Evolutionary conservation across 2,329 filamentous ascomycete genomes (phyloP), one percentile per base, ranked within the genome.

Genomic region (Colletotrichum sansevieriae): DNA sequence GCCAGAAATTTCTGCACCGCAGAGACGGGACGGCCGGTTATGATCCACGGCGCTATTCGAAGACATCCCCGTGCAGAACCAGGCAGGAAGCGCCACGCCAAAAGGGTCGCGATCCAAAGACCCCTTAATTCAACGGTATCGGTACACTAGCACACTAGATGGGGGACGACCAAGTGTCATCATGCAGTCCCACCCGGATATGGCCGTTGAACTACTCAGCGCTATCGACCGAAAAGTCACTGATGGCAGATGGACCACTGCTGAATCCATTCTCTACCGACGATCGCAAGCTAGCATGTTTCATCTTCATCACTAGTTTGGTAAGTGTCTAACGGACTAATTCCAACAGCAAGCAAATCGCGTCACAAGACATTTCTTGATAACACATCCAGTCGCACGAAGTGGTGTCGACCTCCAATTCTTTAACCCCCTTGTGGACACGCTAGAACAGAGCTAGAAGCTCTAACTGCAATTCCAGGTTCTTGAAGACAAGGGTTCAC

Each of bases 401-500:
- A 57, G 43, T 64, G 39, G 43, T 43, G 54, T 41, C 10, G 29
- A 43, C 18, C 39, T 61, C 22, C 15, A 12, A 52, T 68, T 58
- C 54, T 57, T 58, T 59, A 52, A 46, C 51, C 15, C 52, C n/a
- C n/a, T 18, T 29, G 25, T 20, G 41, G 44, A 41, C 62, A 41
- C 62, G 39, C 62, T 68, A 65, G 65, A 68, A 68, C 52, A 33
- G 25, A 65, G 65, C 62, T 68, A 68, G 65, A 68, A 60, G 54
- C 65, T 65, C 55, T 35, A 47, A 8, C 47, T 37, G 54, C 43
- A 52, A 33, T 64, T 60, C 20, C 52, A 49, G 37, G n/a, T 54
- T 68, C 65, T 47, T 68, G 52, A 39, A 12, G 47, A 33, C 65
- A 59, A 49, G 55, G 65, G 41, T 49, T 41, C 57, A n/a, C 62